Evolutionary conservation across 2,329 filamentous ascomycete genomes (phyloP).

Genomic region (Penicillium polonicum): DNA sequence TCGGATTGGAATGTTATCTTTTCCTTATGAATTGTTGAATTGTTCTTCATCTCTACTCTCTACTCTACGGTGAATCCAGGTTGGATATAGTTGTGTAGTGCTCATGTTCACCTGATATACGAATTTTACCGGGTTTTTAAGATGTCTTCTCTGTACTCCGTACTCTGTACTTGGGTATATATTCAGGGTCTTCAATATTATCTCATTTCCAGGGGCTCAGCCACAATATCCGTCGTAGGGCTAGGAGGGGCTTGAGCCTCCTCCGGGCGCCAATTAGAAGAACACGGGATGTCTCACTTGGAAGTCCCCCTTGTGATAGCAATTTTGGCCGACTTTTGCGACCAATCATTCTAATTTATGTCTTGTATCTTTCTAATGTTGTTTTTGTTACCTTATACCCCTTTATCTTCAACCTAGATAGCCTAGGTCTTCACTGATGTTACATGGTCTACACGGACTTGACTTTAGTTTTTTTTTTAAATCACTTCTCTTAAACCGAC

Average conservation of each 20-base stretch:
- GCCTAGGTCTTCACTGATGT: background rate
- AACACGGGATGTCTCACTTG: background rate
- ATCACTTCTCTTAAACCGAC: background rate
- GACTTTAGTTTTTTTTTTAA: background rate
- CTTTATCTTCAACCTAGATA: background rate
- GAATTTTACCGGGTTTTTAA: background rate
- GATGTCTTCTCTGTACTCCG: constrained; percentile 4
- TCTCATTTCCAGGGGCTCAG: background rate
- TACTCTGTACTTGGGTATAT: background rate
- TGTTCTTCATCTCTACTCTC: constrained; percentile 1
- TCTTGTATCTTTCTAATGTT: background rate
- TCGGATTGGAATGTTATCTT: constrained; percentile 8
- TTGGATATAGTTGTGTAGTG: background rate
- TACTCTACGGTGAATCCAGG: constrained; percentile 5
- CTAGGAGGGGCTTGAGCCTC: background rate
- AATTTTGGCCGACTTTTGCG: background rate
- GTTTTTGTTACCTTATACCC: background rate
- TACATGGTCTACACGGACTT: background rate
- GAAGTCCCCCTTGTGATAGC: background rate
- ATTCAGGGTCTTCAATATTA: background rate
- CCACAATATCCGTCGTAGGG: background rate
- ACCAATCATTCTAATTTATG: background rate
- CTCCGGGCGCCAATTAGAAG: background rate
- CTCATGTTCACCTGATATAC: background rate
- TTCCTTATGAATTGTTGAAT: constrained; percentile 1